Conservation (phyloP, 495 filamentous ascomycete genomes). For the Xylaria intraflava region DNA sequence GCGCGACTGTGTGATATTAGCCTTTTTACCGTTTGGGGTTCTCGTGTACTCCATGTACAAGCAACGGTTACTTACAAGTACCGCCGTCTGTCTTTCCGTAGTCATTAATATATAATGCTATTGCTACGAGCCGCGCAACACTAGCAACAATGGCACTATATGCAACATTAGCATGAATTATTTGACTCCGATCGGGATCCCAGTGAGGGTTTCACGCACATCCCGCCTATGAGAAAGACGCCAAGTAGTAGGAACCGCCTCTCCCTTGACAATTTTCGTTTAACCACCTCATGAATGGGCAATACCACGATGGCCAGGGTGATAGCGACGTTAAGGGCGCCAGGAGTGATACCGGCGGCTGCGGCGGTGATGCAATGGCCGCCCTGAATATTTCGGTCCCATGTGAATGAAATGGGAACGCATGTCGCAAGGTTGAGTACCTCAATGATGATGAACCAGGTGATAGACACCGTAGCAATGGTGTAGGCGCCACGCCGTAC, state of each 20-base stretch:
- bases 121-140: conserved; percentile 2
- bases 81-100: not conserved
- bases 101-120: not conserved
- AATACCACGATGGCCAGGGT: not conserved
- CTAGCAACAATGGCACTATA: not conserved
- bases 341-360: not conserved
- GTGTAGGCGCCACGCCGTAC: conserved; percentile 8
- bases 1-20: conserved; percentile 1
- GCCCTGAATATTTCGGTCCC: not conserved
- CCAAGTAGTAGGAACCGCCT: conserved; percentile 5
- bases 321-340: not conserved
- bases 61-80: not conserved
- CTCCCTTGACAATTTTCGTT: conserved; percentile 27
- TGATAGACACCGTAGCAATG: conserved; percentile 1
- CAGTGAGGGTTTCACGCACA: not conserved
- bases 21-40: not conserved
- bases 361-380: not conserved
- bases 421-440: conserved; percentile 4
- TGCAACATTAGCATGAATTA: not conserved
- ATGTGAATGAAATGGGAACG: not conserved
- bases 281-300: conserved; percentile 1
- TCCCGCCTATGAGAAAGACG: conserved; percentile 11
- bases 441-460: conserved; percentile 11
- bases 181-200: not conserved
- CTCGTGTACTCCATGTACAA: too few species aligned